Evolutionary conservation across 2,329 filamentous ascomycete species (phyloP).

Genomic region (Albophoma yamanashiensis): DNA sequence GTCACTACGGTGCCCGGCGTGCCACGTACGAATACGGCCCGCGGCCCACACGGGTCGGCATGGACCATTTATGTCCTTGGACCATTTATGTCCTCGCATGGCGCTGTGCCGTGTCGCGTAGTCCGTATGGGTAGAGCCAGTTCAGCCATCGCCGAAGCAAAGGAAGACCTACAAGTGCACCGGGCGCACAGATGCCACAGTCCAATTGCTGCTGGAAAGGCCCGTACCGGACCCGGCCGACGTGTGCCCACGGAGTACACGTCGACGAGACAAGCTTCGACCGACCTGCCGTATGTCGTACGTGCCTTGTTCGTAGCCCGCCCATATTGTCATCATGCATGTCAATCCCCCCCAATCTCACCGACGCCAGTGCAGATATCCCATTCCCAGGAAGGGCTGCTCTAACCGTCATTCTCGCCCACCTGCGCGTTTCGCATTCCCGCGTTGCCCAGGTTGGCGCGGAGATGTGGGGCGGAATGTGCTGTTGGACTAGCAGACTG

Average conservation of each 20-base stretch:
- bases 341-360: not conserved
- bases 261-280: not conserved
- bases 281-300: not conserved
- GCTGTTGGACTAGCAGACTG: not conserved
- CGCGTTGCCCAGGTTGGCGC: not conserved
- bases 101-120: not conserved
- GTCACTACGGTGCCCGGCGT: no score
- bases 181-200: not conserved
- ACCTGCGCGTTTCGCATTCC: not conserved
- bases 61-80: not conserved
- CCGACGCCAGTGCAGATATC: not conserved
- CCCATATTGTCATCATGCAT: no score
- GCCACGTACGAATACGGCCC: not conserved
- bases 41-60: not conserved
- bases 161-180: not conserved
- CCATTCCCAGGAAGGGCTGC: not conserved
- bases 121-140: not conserved
- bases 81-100: not conserved
- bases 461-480: not conserved
- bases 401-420: not conserved
- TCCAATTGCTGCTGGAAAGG: not conserved
- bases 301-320: not conserved
- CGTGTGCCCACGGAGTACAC: not conserved
- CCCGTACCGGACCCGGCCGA: not conserved
- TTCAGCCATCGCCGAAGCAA: not conserved